phyloP scores from a whole-genome alignment of 2,329 filamentous ascomycete species.

The Scedosporium dehoogii region DNA sequence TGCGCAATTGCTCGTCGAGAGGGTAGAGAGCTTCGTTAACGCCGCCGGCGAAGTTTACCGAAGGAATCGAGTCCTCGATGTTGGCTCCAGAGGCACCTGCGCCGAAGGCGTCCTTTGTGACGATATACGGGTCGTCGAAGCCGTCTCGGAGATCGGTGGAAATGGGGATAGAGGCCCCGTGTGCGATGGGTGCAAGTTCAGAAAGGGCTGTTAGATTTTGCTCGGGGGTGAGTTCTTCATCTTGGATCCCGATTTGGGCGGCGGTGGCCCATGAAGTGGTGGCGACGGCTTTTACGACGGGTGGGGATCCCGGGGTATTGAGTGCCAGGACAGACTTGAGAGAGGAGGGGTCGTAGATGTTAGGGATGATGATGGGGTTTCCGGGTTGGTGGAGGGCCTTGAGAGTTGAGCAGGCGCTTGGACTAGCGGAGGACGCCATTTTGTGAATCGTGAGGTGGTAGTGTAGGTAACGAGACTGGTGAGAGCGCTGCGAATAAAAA shows the following conservation, averaged over 20 bases:
- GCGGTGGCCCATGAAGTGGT: conserved; percentile 43
- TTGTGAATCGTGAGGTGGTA: neutral
- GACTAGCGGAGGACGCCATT: neutral
- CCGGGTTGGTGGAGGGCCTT: conserved; percentile 39
- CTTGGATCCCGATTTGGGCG: conserved; percentile 29
- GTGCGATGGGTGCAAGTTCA: conserved; percentile 32
- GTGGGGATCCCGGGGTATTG: conserved; percentile 23
- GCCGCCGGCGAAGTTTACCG: conserved; percentile 23
- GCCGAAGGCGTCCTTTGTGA: conserved; percentile 32
- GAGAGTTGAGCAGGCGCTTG: conserved; percentile 13
- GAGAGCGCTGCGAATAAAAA: neutral
- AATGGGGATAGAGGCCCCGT: conserved; percentile 32
- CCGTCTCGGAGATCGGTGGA: conserved; percentile 53
- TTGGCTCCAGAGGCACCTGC: conserved; percentile 48
- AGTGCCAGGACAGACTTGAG: conserved; percentile 34
- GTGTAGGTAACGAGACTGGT: neutral
- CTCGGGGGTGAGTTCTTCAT: conserved; percentile 38
- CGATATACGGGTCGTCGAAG: conserved; percentile 37
- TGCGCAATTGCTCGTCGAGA: conserved; percentile 33
- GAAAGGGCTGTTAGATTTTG: conserved; percentile 38
- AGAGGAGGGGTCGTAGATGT: conserved; percentile 43
- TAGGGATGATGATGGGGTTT: conserved; percentile 41
- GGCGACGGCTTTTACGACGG: conserved; percentile 29
- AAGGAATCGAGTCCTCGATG: conserved; percentile 40
- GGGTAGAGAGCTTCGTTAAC: conserved; percentile 21